Base-by-base conservation (phyloP, 2,329 filamentous ascomycete genomes). In the Pyrenochaeta sp. region DNA sequence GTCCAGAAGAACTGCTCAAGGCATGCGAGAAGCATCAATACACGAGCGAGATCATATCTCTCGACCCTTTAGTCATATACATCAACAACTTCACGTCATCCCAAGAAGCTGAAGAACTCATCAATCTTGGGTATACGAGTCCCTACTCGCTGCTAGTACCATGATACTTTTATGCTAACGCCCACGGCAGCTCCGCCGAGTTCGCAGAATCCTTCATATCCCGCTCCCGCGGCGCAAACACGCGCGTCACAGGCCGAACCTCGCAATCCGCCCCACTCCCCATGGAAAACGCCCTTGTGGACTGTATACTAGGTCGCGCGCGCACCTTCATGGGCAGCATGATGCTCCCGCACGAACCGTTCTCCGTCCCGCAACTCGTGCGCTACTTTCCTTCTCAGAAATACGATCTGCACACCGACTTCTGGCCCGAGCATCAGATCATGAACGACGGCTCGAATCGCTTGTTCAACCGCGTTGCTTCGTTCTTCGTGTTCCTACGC, bases 1-100 rank as follows among this genome's bases (percentile, higher is more conserved):
- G 49, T 25, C 37, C 49, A 22, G 49, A 37, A 36, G 43, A 44
- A 4, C 50, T 64, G 5, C 50, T 61, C 24, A 45, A 59, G 45
- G 54, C 56, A 44, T 72, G 69, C 44, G 30, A 56, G 8, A 25
- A 44, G 2, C 68, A 72, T 46, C 62, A 58, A n/a, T 71, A 71
- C 40, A 71, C 62, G 1, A 70, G 63, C n/a, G 63, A 71, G 40
- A 69, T 72, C 34, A 58, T 72, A 24, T 72, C 69, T 9, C 55
- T 71, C 1, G 60, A 67, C 37, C 69, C 68, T 3, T 56, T 72
- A 0, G 52, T 72, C 12, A 64, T 72, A 2, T 72, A 72, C 56
- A 71, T 71, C 62, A 72, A 69, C 52, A 71, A 71, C 54, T 72
- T 72, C 54, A 70, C 67, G 13, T 64, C 61, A 2, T 27, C 32